Evolutionary conservation across 2,329 filamentous ascomycete genomes (phyloP), one percentile per base, ranked within the genome.

Genomic region (Fusarium sp.): DNA sequence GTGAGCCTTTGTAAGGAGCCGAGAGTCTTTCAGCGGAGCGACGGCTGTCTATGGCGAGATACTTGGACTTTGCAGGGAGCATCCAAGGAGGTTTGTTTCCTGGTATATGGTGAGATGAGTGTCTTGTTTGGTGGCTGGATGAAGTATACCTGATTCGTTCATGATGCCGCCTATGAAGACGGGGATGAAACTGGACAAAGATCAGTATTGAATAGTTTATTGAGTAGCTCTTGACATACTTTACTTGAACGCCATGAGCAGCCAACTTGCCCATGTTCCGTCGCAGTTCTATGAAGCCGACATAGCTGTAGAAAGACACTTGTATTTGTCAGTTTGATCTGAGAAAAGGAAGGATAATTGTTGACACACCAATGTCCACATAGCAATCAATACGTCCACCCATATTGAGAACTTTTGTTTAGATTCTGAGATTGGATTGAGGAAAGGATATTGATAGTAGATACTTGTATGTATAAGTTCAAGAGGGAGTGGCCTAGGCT

Each of bases 21-120:
- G 82, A 81, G 34, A 81, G 80, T 20, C 81, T 79, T 25, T 70
- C 68, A 2, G 81, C 75, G 27, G 83, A 79, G 45, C 85, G 81
- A 24, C 72, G 74, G 32, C 76, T 71, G 75, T 89, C 85, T 64
- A 76, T 74, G 14, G 50, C 30, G 51, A 86, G 82, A 75, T 93
- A 90, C 2, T 75, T 78, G 24, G 86, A 89, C 82, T 95, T 95
- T 45, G 88, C 89, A 3, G 89, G 87, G 30, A 92, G 83, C 0
- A 84, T 84, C 91, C 91, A 94, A 2, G 93, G 92, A 0, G 92
- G 92, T 70, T 88, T 88, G 79, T 96, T 95, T 52, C 91, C 91
- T 88, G 2, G n/a, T 40, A 22, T 25, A 22, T 59, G 24, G 44
- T 70, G 11, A 73, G 68, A 43, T 20, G 20, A 14, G 18, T n/a